Evolutionary conservation across 805 yeast genomes (phyloP), one percentile per base, ranked within the genome.

Genomic region (Candida odintsovae): DNA sequence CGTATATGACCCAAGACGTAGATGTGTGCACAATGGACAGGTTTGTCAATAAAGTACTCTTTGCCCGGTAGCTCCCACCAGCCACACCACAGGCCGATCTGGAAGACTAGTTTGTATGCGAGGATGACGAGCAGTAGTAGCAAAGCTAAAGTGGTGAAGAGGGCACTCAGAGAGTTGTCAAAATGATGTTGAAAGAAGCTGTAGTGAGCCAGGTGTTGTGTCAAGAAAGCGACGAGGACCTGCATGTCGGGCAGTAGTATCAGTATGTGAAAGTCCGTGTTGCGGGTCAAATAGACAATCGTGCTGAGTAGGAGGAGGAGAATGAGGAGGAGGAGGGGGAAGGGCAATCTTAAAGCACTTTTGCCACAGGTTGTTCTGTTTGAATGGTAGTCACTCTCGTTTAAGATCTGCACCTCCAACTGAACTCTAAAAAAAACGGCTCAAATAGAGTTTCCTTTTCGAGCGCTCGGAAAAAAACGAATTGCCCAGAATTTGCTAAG

Each of bases 1-100:
- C 54, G 51, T 3, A 78, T 57, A 45, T 79, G 75, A 43, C 84
- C 68, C 22, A 76, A 65, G 6, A 80, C 75, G 50, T 79, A 79
- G 1, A 84, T 70, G 62, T 85, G 89, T 0, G 94, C 90, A 65
- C 90, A 85, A 61, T 84, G 92, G 8, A 82, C 81, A 0, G 92
- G 94, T 22, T 78, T 75, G 40, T 84, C 86, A n/a, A 74, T 72
- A 59, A 84, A 84, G 22, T 79, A 76, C 45, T 82, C 85, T 52
- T 77, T 74, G 15, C 78, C 78, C 26, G 75, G 75, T 50, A 73
- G 67, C 25, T 73, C 73, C 81, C 80, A 76, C 6, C 67, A 49
- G 1, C 63, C 63, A 7, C 72, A 54, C 48, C 63, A 62, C 3
- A 73, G 65, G 1, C 80, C 80, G 25, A 67, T 48, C 64, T 72